Percentiles rank a stretch among this genome's conserved stretches.
Evolutionary conservation across 768 basidiomycete species (phyloP).

Genomic region (Rhodotorula kratochvilovae): DNA sequence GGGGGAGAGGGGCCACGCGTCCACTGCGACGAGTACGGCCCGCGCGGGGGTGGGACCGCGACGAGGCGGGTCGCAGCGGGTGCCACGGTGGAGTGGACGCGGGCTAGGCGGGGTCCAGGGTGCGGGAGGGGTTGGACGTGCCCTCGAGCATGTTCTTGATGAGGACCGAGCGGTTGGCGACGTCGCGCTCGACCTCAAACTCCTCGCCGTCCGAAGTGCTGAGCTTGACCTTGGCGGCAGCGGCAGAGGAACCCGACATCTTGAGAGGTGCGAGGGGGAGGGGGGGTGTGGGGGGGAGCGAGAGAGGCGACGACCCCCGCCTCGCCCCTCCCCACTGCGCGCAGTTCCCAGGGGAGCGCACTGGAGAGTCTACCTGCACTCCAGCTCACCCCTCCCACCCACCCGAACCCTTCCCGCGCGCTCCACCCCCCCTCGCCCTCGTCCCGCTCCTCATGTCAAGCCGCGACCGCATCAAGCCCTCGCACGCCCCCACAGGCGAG

Average conservation of each 20-base stretch:
- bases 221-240: slow-evolving; percentile 60
- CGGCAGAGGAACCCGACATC: background rate
- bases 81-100: slow-evolving; percentile 1
- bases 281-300: background rate
- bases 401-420: no score
- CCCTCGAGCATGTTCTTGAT: slow-evolving; percentile 99
- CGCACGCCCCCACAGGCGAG: background rate
- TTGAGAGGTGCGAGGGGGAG: background rate
- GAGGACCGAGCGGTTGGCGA: slow-evolving; percentile 71
- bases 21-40: no score
- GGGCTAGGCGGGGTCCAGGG: background rate
- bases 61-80: background rate
- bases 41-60: no score
- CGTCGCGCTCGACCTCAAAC: slow-evolving; percentile 86
- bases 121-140: slow-evolving; percentile 45
- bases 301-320: background rate
- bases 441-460: background rate
- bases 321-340: no score
- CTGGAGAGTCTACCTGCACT: background rate
- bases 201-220: slow-evolving; percentile 93
- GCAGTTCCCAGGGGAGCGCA: no score
- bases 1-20: no score
- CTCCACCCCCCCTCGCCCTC: background rate
- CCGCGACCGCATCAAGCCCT: background rate
- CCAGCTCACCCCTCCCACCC: no score